These are phyloP conservation scores for Syncephalastrum sp. DNA, from an alignment of 371 early-diverging fungal genomes.

Conservation along the genomic window DNA sequence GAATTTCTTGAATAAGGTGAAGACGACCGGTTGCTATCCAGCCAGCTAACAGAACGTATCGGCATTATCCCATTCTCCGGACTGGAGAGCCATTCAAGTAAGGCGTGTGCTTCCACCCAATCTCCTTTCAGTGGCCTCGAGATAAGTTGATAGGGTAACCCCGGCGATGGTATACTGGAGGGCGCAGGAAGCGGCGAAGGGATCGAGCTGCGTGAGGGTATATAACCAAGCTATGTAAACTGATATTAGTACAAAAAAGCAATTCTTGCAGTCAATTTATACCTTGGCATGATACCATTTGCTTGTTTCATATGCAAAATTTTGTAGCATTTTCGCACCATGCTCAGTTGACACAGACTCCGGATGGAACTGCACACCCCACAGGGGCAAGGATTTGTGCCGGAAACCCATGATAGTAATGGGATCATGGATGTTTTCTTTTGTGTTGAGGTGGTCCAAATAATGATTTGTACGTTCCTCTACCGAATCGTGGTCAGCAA, in stretches of 20 bases:
- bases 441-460: conserved; percentile 15
- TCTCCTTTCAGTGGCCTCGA: too few species aligned
- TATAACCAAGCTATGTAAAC: too few species aligned
- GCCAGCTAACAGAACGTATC: conserved; percentile 51
- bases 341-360: conserved; percentile 89
- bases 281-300: conserved; percentile 30
- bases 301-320: conserved; percentile 64
- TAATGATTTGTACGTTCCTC: conserved; percentile 21
- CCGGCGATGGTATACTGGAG: too few species aligned
- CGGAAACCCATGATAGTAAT: conserved; percentile 80
- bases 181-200: too few species aligned
- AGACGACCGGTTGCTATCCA: conserved; percentile 61
- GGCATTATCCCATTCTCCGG: background rate
- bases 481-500: conserved; percentile 23
- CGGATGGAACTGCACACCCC: conserved; percentile 97
- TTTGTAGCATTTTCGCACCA: conserved; percentile 69
- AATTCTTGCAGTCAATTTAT: background rate
- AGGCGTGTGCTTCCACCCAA: too few species aligned
- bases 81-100: too few species aligned
- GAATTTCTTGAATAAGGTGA: conserved; percentile 44
- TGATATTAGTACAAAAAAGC: too few species aligned
- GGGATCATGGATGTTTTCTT: background rate
- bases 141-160: too few species aligned
- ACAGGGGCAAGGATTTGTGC: conserved; percentile 71
- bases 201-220: too few species aligned